Conservation (phyloP, 148 eudicot genomes). For the Tetragonia tetragonoides region DNA sequence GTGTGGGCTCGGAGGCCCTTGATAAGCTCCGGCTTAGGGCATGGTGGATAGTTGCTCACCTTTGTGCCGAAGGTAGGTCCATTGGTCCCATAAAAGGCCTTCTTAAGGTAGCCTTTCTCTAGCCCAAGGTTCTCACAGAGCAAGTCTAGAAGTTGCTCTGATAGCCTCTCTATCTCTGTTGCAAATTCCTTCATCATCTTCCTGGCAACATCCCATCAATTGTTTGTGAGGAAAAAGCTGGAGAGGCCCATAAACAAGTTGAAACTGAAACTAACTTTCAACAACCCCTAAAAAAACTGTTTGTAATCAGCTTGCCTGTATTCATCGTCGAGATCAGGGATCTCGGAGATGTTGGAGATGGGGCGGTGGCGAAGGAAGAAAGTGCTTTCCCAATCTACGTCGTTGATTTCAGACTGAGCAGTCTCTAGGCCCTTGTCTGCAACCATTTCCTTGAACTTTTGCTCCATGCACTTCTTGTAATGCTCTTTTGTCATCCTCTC, state of each 20-base stretch:
- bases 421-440: conserved; percentile 60
- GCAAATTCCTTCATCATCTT: conserved; percentile 84
- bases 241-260: too few relatives aligned
- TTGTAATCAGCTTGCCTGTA: conserved; percentile 40
- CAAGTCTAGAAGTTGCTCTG: conserved; percentile 66
- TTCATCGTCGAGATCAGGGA: conserved; percentile 67
- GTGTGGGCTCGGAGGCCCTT: conserved; percentile 96
- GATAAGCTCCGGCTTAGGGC: conserved; percentile 79
- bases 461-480: conserved; percentile 62
- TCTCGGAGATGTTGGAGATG: conserved; percentile 57
- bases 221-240: too few relatives aligned
- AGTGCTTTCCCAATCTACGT: conserved; percentile 92
- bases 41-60: conserved; percentile 92
- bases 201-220: conserved; percentile 31
- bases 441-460: conserved; percentile 77
- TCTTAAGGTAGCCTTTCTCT: conserved; percentile 78
- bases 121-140: conserved; percentile 88
- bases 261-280: too few relatives aligned
- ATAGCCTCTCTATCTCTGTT: conserved; percentile 54
- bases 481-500: conserved; percentile 69
- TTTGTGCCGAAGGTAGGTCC: conserved; percentile 94
- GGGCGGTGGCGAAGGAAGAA: conserved; percentile 76
- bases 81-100: conserved; percentile 63
- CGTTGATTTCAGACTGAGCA: conserved; percentile 56
- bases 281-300: background rate